Evolutionary conservation across 306 rosid genomes (phyloP), one percentile per base, ranked within the genome.

Genomic region (Erythrophleum fordii): DNA sequence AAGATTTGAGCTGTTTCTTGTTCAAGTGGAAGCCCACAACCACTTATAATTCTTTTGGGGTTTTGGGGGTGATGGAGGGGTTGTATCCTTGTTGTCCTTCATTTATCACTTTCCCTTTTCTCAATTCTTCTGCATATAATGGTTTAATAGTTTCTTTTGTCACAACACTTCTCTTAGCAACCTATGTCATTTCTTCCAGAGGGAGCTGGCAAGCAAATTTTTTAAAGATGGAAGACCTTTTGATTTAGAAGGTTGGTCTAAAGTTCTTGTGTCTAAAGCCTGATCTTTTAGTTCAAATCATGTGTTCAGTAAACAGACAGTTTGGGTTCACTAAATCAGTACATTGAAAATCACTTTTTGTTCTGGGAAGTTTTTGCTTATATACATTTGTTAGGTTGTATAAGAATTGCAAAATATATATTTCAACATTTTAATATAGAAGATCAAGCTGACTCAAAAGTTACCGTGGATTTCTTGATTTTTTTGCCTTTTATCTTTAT

Each of bases 161-260:
- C 56, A 25, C 77, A 64, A 60, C 65, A 31, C 8, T 29, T 45
- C 35, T 82, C 64, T 80, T 69, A 74, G 55, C 58, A 29, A 71
- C 55, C 42, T 78, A 16, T 83, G 22, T 80, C 74, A 25, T 82
- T 83, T 83, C 77, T 90, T 88, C 69, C 88, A 95, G 97, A 84
- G 49, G 86, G 97, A 93, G 89, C 86, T 95, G 45, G 94, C 89
- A 6, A 88, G 91, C 66, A 91, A 56, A 5, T 95, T 95, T 81
- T 95, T 95, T 46, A 91, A 91, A 82, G 97, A 93, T 80, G 95
- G 92, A 78, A 92, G 97, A 75, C 79, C 88, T 77, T 75, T 93
- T 55, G 97, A 95, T 84, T 91, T 95, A 66, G 92, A 93, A 91
- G 99, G 99, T 91, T 77, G 76, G 84, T 80, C 49, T 69, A 26